phyloP scores from a whole-genome alignment of 306 rosid species.

The Spatholobus suberectus region DNA sequence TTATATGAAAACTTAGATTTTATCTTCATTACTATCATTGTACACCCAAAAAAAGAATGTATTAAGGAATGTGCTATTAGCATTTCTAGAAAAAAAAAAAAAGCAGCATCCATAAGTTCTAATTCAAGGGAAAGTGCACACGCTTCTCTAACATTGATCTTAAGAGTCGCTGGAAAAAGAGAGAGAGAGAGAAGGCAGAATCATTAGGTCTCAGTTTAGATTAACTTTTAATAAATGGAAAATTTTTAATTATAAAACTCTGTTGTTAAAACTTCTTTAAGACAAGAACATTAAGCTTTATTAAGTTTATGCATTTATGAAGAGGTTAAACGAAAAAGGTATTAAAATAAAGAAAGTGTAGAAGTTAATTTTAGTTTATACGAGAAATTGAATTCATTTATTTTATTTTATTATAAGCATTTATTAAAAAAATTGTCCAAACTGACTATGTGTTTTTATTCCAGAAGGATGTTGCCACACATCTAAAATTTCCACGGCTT shows the following conservation, averaged over 20 bases:
- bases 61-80: no score
- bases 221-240: not conserved
- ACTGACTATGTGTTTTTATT: not conserved
- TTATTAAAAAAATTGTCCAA: not conserved
- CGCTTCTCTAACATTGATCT: slow-evolving; percentile 4
- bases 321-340: not conserved
- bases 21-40: no score
- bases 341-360: no score
- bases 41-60: no score
- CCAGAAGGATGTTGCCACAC: not conserved
- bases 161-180: no score
- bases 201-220: not conserved
- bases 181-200: no score
- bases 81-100: not conserved
- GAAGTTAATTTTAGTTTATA: not conserved
- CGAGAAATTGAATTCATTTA: not conserved
- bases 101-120: not conserved
- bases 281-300: no score
- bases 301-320: no score
- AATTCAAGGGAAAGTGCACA: slow-evolving; percentile 5
- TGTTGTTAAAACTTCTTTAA: no score
- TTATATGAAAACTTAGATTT: no score
- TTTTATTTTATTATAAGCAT: not conserved
- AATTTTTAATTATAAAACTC: no score
- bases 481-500: slow-evolving; percentile 16